phyloP scores from a whole-genome alignment of 2,329 filamentous ascomycete species.

The Trichoderma sp. region DNA sequence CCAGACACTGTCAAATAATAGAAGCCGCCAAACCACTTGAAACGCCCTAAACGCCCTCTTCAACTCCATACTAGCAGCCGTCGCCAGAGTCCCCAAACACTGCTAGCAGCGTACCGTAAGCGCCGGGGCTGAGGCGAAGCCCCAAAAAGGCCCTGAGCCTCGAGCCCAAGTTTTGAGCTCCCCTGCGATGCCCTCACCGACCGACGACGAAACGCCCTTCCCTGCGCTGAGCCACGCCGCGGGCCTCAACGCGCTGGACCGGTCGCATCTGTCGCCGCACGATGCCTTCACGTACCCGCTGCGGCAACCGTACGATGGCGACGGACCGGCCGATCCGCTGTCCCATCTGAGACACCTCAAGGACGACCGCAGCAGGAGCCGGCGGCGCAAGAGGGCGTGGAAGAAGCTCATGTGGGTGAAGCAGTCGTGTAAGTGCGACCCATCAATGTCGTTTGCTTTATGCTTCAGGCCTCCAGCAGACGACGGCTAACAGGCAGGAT shows the following conservation, averaged over 20 bases:
- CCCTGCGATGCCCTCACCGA: slow-evolving; percentile 35
- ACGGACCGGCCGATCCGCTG: slow-evolving; percentile 32
- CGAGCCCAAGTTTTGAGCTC: neutral
- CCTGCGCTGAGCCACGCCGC: slow-evolving; percentile 32
- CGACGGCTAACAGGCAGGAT: slow-evolving; percentile 8
- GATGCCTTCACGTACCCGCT: slow-evolving; percentile 75
- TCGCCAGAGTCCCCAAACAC: neutral
- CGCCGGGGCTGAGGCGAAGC: neutral
- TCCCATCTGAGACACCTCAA: slow-evolving; percentile 44
- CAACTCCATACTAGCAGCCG: neutral
- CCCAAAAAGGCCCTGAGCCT: neutral
- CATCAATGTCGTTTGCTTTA: neutral
- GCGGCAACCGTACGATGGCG: slow-evolving; percentile 44
- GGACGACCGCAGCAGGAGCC: slow-evolving; percentile 60
- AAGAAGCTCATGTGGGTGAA: slow-evolving; percentile 98
- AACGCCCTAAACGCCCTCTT: neutral
- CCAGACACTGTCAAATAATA: neutral
- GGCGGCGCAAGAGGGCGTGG: slow-evolving; percentile 72
- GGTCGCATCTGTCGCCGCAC: slow-evolving; percentile 73
- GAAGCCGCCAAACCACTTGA: neutral
- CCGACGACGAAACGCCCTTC: slow-evolving; percentile 39
- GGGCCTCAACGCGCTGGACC: slow-evolving; percentile 44
- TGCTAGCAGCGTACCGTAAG: neutral
- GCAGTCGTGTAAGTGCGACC: slow-evolving; percentile 68
- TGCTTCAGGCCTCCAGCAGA: neutral